A percentile compares a stretch with the other conserved stretches of the same genome.
phyloP scores from a whole-genome alignment of 2,329 filamentous ascomycete species.

The Lecanoromycetidae sp. region DNA sequence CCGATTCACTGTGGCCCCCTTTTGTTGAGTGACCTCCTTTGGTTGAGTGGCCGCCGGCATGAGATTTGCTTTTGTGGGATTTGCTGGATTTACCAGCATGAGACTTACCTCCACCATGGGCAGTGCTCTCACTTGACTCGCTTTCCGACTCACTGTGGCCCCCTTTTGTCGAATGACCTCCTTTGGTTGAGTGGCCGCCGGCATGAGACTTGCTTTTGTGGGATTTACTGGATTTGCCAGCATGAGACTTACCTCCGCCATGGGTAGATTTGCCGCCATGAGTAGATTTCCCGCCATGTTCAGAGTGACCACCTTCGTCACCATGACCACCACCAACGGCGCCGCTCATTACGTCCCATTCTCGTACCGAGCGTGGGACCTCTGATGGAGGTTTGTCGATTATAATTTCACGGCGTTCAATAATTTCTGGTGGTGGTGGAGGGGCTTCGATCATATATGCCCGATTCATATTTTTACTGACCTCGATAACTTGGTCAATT shows the following conservation, averaged over 20 bases:
- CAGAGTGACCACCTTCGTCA: constrained; percentile 20
- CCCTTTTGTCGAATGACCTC: constrained; percentile 1
- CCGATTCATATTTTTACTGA: constrained; percentile 54
- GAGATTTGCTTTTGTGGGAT: constrained; percentile 21
- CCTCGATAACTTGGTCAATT: constrained; percentile 76
- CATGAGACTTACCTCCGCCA: constrained; percentile 6
- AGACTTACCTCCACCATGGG: constrained; percentile 6
- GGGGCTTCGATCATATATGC: constrained; percentile 24
- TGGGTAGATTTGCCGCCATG: constrained; percentile 9
- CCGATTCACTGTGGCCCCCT: constrained; percentile 5
- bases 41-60: constrained; percentile 19
- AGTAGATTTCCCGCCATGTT: constrained; percentile 21
- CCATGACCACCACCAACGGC: constrained; percentile 14
- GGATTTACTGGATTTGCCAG: constrained; percentile 4
- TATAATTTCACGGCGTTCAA: constrained; percentile 19
- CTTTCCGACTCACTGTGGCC: neutral
- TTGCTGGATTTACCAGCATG: constrained; percentile 7
- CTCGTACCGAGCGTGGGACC: constrained; percentile 24
- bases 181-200: constrained; percentile 22
- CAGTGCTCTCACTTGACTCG: neutral
- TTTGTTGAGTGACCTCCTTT: constrained; percentile 10
- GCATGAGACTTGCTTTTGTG: constrained; percentile 22
- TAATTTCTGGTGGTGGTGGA: constrained; percentile 27
- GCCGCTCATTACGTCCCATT: constrained; percentile 23
- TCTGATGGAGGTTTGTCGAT: constrained; percentile 20